Evolutionary conservation across 106 monocot genomes (phyloP), one percentile per base, ranked within the genome.

Genomic region (Chionographis japonica): DNA sequence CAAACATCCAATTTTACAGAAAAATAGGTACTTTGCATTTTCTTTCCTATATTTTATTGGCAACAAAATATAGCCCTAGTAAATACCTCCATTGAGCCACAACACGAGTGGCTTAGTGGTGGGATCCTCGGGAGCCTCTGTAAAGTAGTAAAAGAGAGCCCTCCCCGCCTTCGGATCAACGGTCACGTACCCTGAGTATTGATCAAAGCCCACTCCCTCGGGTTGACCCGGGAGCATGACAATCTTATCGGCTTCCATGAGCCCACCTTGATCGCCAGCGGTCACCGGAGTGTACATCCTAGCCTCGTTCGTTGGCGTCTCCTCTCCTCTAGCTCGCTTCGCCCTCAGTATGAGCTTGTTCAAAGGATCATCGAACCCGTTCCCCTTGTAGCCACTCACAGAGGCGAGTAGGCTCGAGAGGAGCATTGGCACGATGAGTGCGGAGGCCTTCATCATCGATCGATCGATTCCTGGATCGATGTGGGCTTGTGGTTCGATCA

Each of bases 11-110:
- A 27, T 27, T n/a, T n/a, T 27, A 27, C 27, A 27, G 27, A 27
- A 27, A 27, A 27, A 27, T 27, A 1, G 27, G 27, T 27, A 27
- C 27, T 27, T 27, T n/a, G 27, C 27, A 0, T 27, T 27, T 27
- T 1, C 27, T 27, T 27, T 27, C 27, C 27, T 27, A 27, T 27
- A 27, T 27, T 27, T 27, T 27, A 27, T 1, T 27, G 27, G 27
- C 27, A 27, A 27, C 27, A 0, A 27, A 27, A 27, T 27, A 27
- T 27, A 27, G 27, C 27, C 27, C 27, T 27, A 54, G 16, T 54
- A 54, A 10, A 13, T 50, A 76, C 82, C 85, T 67, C 85, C 85
- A 20, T 82, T 86, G 15, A 86, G 78, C 86, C 86, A 86, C 10
- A 86, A 17, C 15, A 86, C 15, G 2, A 86, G 68, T 0, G 86